Evolutionary conservation across 2,329 filamentous ascomycete species (phyloP), one percentile per base, ranked within the genome.

Genomic region (Curvularia verruculosa): DNA sequence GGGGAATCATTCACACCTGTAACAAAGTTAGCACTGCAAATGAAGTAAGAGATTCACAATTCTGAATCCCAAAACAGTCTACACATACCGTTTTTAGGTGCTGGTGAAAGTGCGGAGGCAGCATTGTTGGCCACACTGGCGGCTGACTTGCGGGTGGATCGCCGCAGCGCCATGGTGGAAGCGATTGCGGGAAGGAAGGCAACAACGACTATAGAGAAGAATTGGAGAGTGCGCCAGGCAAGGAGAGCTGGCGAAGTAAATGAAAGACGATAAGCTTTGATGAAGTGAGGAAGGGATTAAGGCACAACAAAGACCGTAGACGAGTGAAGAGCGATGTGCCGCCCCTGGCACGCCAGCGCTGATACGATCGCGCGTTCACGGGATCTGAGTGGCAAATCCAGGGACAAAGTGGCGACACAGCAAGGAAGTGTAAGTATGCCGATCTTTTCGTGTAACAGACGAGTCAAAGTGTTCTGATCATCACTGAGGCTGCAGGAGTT

Each of bases 341-440:
- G 58, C 61, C 66, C 68, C 67, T 67, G 63, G 54, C 45, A 19
- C 40, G 24, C 44, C 52, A 52, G 64, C 60, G 69, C 65, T 63
- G 59, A 70, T 52, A 52, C 62, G 47, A 63, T 63, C 64, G 68
- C 66, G 64, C 60, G 52, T 36, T 69, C 60, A 62, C 68, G 65
- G 61, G 58, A 54, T 57, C 55, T 49, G 34, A 54, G 70, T 72
- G 70, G 70, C 68, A 56, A 71, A 70, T 58, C 49, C 47, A 45
- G 50, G 41, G 50, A 52, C 37, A 54, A 31, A 26, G 21, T 57
- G 34, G 43, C 44, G 24, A 34, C 45, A 31, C 21, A 8, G 49
- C 47, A 40, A 44, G 43, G 44, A 46, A 24, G 18, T 47, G 34
- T 40, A 23, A 29, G 29, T 31, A 48, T 31, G 43, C 21, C 49